Base-by-base conservation (phyloP, 1,284 basidiomycete species). In the Trichosporon sp. region DNA sequence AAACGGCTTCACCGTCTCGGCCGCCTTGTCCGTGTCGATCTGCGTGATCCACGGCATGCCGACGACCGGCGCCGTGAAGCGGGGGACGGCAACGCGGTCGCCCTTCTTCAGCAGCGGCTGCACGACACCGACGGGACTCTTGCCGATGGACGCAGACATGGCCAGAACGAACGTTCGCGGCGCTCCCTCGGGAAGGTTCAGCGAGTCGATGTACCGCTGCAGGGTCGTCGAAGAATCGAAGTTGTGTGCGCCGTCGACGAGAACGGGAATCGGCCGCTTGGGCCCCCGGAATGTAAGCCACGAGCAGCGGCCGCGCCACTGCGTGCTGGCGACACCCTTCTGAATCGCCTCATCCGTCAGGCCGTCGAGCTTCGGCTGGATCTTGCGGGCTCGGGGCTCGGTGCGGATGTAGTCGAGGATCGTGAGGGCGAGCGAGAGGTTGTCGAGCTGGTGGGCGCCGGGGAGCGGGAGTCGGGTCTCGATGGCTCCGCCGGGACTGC, bases 221-320 rank as follows among this genome's bases (percentile, higher is more conserved):
- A 99, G 87, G 0, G 88, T 88, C 21, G 80, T 73, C 0, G 93
- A 87, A 0, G 94, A 95, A 5, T 92, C 89, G n/a, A 89, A 85
- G 78, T 99, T 99, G 80, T 99, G 97, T 0, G 97, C 96, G 3
- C 97, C 97, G 78, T 99, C 97, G 1, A 91, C 90, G 7, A 99
- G 86, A 5, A 95, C 83, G 5, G 75, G 75, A 13, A 68, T 58
- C 7, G 35, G 23, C 42, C 64, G 64, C 66, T 42, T 66, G 85
- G 77, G 2, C 85, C 73, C 47, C 75, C 65, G 51, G 56, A 68
- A 25, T 42, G 51, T 32, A 9, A 85, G 65, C 85, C 86, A 98
- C 0, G 91, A 91, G 18, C 98, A 87, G 66, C 96, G 86, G 1
- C 96, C 96, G 3, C 88, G 88, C 95, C 96, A 99, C 18, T 80